These are phyloP conservation scores for Passalora sequoiae DNA, from an alignment of 2,329 filamentous ascomycete genomes.

Conservation along the genomic window DNA sequence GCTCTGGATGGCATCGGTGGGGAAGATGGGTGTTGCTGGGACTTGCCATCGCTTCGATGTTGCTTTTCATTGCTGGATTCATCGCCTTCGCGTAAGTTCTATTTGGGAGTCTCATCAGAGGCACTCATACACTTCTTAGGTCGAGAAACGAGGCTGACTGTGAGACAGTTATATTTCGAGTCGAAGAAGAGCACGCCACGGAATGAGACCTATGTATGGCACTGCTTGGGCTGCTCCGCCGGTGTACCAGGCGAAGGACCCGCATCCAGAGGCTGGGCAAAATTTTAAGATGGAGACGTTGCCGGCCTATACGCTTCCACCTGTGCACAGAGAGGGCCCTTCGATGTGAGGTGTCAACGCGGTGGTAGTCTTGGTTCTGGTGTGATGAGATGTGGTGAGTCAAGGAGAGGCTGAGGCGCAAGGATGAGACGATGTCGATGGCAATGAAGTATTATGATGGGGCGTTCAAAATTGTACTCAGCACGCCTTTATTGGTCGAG, in stretches of 20 bases:
- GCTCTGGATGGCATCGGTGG: slow-evolving; percentile 7
- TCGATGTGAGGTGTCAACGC: too few species aligned
- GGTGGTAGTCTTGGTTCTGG: too few species aligned
- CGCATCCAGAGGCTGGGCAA: slow-evolving; percentile 3
- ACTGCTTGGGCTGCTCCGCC: slow-evolving; percentile 7
- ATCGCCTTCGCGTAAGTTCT: slow-evolving; percentile 2
- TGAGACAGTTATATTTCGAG: slow-evolving; percentile 4
- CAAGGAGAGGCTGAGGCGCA: too few species aligned
- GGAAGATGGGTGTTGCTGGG: slow-evolving; percentile 7
- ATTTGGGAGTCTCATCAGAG: too few species aligned
- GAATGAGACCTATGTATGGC: slow-evolving; percentile 1
- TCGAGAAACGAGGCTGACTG: not conserved
- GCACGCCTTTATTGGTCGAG: too few species aligned
- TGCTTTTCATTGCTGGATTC: not conserved
- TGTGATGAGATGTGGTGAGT: too few species aligned
- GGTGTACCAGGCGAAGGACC: slow-evolving; percentile 4
- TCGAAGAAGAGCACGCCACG: slow-evolving; percentile 1
- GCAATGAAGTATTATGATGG: too few species aligned
- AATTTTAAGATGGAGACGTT: not conserved
- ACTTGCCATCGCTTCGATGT: not conserved
- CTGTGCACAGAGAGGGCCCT: too few species aligned
- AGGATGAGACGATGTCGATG: too few species aligned
- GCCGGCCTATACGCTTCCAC: not conserved
- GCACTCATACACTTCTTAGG: too few species aligned
- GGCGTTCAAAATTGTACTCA: too few species aligned